A percentile compares a stretch with the other conserved stretches of the same genome.
Conservation (phyloP, 163 green algal genomes). For the Trebouxiophyceae sp. region DNA sequence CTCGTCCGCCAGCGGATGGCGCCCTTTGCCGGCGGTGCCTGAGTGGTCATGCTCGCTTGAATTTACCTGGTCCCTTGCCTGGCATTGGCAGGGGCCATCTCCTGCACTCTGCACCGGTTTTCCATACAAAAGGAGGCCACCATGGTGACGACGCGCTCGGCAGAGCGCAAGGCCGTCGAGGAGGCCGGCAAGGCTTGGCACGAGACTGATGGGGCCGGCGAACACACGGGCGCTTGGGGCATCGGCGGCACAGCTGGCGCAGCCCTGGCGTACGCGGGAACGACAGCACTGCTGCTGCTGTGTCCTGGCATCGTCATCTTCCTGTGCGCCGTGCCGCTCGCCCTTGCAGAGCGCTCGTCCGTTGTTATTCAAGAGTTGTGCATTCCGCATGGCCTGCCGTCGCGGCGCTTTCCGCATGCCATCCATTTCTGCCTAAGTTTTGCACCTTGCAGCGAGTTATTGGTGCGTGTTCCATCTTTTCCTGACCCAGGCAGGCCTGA, state of each 20-base stretch:
- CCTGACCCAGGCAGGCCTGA: not conserved
- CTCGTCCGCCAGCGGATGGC: too few relatives aligned
- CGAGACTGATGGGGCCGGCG: constrained; percentile 20
- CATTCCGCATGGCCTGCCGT: not conserved
- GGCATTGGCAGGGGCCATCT: too few relatives aligned
- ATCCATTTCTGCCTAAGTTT: not conserved
- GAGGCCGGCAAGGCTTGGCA: too few relatives aligned
- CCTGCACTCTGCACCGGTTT: too few relatives aligned
- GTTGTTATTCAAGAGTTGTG: not conserved
- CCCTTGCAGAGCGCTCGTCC: not conserved
- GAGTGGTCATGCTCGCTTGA: too few relatives aligned
- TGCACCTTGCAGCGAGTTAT: not conserved
- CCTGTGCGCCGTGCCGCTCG: constrained; percentile 22
- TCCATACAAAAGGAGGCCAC: too few relatives aligned
- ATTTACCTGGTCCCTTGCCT: too few relatives aligned
- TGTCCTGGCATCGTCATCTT: constrained; percentile 31
- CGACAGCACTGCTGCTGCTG: constrained; percentile 21
- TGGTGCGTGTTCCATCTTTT: not conserved
- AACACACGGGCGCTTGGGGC: constrained; percentile 21
- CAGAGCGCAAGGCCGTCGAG: too few relatives aligned
- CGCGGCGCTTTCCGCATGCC: not conserved
- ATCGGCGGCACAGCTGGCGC: constrained; percentile 22
- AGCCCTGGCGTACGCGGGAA: constrained; percentile 16
- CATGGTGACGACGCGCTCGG: too few relatives aligned
- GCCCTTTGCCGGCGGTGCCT: too few relatives aligned